Evolutionary conservation across 2,329 filamentous ascomycete species (phyloP).

Genomic region (Fusarium lyarnte): DNA sequence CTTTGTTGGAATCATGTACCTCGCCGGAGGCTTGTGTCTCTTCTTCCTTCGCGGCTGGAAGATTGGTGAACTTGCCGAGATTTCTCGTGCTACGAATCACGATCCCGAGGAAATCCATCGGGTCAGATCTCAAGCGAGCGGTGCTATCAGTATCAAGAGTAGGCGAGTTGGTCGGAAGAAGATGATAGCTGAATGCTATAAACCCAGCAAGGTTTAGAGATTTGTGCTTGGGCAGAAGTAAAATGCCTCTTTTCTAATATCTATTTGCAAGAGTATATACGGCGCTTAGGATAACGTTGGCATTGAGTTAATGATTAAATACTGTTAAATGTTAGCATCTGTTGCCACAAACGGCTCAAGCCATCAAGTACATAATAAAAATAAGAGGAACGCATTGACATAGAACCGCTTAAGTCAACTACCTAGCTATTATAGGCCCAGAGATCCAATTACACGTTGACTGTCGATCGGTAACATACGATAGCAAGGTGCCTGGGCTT

Average conservation of each 20-base stretch:
- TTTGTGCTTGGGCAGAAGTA: background rate
- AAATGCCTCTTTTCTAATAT: background rate
- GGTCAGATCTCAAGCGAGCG: conserved; percentile 45
- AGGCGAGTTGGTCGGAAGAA: conserved; percentile 45
- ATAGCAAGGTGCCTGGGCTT: background rate
- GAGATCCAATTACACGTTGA: background rate
- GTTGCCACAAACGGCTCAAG: background rate
- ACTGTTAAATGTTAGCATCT: background rate
- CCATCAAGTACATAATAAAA: background rate
- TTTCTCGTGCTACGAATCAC: conserved; percentile 46
- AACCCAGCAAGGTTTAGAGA: conserved; percentile 41
- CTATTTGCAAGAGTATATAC: background rate
- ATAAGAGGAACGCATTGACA: background rate
- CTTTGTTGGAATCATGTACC: conserved; percentile 69
- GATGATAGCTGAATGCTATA: conserved; percentile 48
- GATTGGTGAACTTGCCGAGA: conserved; percentile 48
- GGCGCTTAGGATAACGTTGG: too few species aligned
- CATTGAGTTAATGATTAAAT: background rate
- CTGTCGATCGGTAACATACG: background rate
- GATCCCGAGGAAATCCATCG: conserved; percentile 44
- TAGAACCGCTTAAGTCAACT: too few species aligned
- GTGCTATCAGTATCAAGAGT: conserved; percentile 44
- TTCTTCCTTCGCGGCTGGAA: conserved; percentile 52
- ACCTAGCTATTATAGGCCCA: background rate
- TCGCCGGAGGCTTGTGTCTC: conserved; percentile 55